Base-by-base conservation (phyloP, 2,329 filamentous ascomycete genomes). In the Trichoderma atroviride region DNA sequence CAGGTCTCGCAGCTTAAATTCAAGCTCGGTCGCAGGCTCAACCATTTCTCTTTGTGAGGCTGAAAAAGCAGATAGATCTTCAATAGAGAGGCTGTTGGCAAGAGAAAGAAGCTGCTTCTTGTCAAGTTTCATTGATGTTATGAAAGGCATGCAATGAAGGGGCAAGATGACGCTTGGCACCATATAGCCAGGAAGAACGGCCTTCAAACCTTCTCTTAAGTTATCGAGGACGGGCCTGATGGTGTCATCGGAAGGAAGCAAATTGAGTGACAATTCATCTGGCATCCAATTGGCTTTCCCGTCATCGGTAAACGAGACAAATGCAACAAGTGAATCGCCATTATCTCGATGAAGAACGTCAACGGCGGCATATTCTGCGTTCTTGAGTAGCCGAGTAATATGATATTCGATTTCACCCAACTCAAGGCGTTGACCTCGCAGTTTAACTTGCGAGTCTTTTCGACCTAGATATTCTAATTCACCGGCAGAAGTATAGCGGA, bases 361-460 rank as follows among this genome's bases (percentile, higher is more conserved):
- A 35, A 66, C 70, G 4, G 50, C 70, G 16, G 43, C 61, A 19
- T 70, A 35, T 22, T 31, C 40, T 16, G 40, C 58, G 3, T n/a
- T 59, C 35, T 37, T 1, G n/a, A 70, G 29, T 24, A 47, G 56
- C n/a, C 57, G 62, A 14, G 50, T 66, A 13, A 71, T 50, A 24
- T 69, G 53, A 22, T 70, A 63, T 47, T 75, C 73, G 22, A 75
- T 69, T 43, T 74, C 73, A 13, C 66, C 72, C 13, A 85, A 78
- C 76, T 85, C 88, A 61, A 86, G 79, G 66, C 85, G 76, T 69
- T 83, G 87, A 29, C 88, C 88, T 33, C 83, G 80, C 13, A 88
- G 75, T 74, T 89, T 89, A 60, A 88, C 81, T 73, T 88, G 86
- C 0, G 81, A 81, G 71, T 88, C 86, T 71, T 85, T 86, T 27